phyloP scores from a whole-genome alignment of 352 stramenopile species.

The Sclerospora graminicola region DNA sequence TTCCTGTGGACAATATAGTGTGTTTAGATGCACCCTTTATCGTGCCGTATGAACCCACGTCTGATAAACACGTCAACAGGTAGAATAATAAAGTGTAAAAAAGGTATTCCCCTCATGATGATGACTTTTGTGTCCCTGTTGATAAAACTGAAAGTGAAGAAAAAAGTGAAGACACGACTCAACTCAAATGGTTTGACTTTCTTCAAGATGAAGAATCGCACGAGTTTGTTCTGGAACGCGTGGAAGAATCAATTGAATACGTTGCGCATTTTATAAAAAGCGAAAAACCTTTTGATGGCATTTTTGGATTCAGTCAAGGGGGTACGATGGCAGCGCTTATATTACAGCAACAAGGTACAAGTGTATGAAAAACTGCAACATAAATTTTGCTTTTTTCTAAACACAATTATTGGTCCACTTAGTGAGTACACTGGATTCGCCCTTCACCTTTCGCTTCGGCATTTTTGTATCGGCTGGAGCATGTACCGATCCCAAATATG shows the following conservation, averaged over 20 bases:
- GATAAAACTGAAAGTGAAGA: slow-evolving; percentile 17
- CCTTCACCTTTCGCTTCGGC: slow-evolving; percentile 58
- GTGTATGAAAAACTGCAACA: too few species aligned
- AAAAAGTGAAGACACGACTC: slow-evolving; percentile 31
- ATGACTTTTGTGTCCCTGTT: too few species aligned
- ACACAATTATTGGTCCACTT: too few species aligned
- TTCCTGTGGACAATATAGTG: too few species aligned
- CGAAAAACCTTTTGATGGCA: slow-evolving; percentile 76
- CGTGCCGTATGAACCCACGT: slow-evolving; percentile 60
- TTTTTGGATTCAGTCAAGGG: slow-evolving; percentile 82
- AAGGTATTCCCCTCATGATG: too few species aligned
- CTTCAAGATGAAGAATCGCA: slow-evolving; percentile 31
- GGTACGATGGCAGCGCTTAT: slow-evolving; percentile 59
- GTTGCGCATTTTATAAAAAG: slow-evolving; percentile 44
- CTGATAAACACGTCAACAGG: slow-evolving; percentile 35
- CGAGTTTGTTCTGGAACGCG: slow-evolving; percentile 28
- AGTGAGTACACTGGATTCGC: slow-evolving; percentile 28
- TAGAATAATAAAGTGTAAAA: too few species aligned
- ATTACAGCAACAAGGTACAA: slow-evolving; percentile 53
- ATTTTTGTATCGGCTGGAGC: slow-evolving; percentile 61
- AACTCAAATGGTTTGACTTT: slow-evolving; percentile 75
- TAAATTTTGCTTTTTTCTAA: too few species aligned
- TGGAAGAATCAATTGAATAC: slow-evolving; percentile 64
- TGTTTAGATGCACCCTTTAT: slow-evolving; percentile 66
- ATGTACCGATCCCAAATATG: slow-evolving; percentile 33